These are phyloP conservation scores for Leccinum boreale DNA, from an alignment of 768 basidiomycete species.

Conservation along the genomic window DNA sequence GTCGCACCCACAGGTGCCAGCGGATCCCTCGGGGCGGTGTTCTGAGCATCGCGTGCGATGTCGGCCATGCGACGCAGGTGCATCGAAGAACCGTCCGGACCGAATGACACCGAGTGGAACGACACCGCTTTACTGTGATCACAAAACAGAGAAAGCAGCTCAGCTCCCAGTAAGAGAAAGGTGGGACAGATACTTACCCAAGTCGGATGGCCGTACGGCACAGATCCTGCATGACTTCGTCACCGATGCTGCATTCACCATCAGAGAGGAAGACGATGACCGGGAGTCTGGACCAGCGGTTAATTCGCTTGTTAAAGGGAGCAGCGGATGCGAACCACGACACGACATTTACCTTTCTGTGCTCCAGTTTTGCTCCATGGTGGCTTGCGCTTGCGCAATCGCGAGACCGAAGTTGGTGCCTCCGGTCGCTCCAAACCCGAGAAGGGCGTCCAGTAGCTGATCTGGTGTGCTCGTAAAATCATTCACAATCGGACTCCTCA, in stretches of 20 bases:
- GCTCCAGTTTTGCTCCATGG: conserved; percentile 50
- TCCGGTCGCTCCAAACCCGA: conserved; percentile 28
- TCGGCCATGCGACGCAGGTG: conserved; percentile 48
- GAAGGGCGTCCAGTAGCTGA: conserved; percentile 38
- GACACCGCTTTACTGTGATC: conserved; percentile 47
- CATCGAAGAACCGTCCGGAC: conserved; percentile 24
- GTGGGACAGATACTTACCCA: conserved; percentile 34
- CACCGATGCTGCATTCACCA: conserved; percentile 42
- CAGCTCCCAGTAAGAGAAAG: not conserved
- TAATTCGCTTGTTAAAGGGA: not conserved
- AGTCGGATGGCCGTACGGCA: conserved; percentile 41
- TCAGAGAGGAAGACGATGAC: conserved; percentile 45
- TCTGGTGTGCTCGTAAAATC: conserved; percentile 47
- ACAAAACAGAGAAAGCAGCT: not conserved
- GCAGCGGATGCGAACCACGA: not conserved
- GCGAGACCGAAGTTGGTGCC: conserved; percentile 48
- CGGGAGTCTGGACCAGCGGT: conserved; percentile 10
- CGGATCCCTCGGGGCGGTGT: conserved; percentile 39
- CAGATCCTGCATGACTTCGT: conserved; percentile 38
- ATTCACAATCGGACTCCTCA: conserved; percentile 34
- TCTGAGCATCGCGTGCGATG: conserved; percentile 49
- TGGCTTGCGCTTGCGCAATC: conserved; percentile 29
- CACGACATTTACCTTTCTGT: conserved; percentile 39
- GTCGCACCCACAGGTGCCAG: conserved; percentile 30
- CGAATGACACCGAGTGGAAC: conserved; percentile 58